These are phyloP conservation scores for Camellia oleifera DNA, from an alignment of 179 eudicot genomes.

Conservation along the genomic window DNA sequence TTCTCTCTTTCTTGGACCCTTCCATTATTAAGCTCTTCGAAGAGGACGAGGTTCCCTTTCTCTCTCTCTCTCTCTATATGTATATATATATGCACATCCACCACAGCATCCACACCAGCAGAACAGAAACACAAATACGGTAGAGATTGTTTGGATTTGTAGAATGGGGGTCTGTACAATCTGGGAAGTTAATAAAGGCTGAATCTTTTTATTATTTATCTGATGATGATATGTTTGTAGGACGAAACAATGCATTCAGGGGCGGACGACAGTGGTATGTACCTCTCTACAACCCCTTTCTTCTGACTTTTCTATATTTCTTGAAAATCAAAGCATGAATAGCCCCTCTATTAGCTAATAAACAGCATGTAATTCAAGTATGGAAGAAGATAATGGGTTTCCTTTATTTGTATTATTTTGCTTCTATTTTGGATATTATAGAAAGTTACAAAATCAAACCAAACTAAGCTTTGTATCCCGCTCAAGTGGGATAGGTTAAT, in stretches of 20 bases:
- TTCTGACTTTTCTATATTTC: neutral
- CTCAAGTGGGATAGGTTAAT: too few relatives aligned
- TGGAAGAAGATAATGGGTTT: neutral
- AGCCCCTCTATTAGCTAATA: conserved; percentile 6
- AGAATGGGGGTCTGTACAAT: neutral
- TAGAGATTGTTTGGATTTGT: neutral
- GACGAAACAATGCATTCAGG: conserved; percentile 98
- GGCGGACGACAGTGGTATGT: conserved; percentile 52
- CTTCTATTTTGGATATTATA: neutral
- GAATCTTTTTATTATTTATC: neutral
- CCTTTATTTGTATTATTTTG: neutral
- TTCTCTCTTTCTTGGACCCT: neutral
- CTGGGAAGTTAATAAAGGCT: neutral
- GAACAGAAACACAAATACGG: too few relatives aligned
- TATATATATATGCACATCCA: too few relatives aligned
- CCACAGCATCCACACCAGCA: too few relatives aligned
- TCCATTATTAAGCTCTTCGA: too few relatives aligned
- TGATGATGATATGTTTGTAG: conserved; percentile 33
- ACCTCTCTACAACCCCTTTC: conserved; percentile 1
- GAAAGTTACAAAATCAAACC: too few relatives aligned
- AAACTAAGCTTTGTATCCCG: too few relatives aligned
- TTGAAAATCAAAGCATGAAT: neutral
- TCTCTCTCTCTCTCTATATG: neutral
- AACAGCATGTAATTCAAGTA: conserved; percentile 38
- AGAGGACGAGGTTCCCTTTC: neutral